Conservation (phyloP, 2,329 filamentous ascomycete genomes). For the Hypoxylon sp. region DNA sequence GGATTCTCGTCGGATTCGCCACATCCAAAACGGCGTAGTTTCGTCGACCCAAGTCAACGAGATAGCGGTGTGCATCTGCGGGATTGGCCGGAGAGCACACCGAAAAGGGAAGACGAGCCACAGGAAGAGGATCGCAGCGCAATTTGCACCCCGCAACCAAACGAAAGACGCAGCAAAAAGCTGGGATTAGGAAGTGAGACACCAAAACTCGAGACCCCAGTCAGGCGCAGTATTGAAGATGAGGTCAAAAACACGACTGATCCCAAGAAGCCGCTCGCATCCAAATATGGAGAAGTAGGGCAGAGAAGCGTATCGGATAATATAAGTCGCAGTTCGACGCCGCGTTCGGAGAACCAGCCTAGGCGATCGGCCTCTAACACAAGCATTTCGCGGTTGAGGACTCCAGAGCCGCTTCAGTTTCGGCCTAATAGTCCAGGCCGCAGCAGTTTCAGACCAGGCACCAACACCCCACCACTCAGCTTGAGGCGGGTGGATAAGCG, state of each 20-base stretch:
- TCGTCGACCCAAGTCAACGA: constrained; percentile 57
- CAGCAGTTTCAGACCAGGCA: constrained; percentile 66
- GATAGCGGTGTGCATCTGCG: constrained; percentile 72
- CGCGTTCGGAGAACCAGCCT: constrained; percentile 45
- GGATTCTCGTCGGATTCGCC: constrained; percentile 65
- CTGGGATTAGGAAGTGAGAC: constrained; percentile 49
- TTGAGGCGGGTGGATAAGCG: constrained; percentile 73
- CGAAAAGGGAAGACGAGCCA: constrained; percentile 48
- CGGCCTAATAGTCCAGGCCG: constrained; percentile 76
- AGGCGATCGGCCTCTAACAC: constrained; percentile 68
- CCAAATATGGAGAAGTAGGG: constrained; percentile 43
- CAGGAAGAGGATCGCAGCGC: constrained; percentile 61
- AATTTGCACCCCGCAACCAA: constrained; percentile 54
- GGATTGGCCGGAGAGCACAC: constrained; percentile 59
- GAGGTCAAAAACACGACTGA: constrained; percentile 33
- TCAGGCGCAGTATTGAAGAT: constrained; percentile 30
- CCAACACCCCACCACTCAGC: constrained; percentile 75
- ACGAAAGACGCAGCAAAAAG: constrained; percentile 52
- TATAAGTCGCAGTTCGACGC: constrained; percentile 45
- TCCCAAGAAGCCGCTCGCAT: constrained; percentile 39
- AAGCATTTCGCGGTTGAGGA: constrained; percentile 65
- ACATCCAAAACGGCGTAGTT: constrained; percentile 56
- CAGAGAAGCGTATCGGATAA: constrained; percentile 60
- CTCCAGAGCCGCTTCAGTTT: constrained; percentile 67
- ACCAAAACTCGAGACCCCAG: constrained; percentile 48